A percentile compares a stretch with the other conserved stretches of the same genome.
Evolutionary conservation across 164 flowering plant species (phyloP).

Genomic region (Euptelea pleiosperma): DNA sequence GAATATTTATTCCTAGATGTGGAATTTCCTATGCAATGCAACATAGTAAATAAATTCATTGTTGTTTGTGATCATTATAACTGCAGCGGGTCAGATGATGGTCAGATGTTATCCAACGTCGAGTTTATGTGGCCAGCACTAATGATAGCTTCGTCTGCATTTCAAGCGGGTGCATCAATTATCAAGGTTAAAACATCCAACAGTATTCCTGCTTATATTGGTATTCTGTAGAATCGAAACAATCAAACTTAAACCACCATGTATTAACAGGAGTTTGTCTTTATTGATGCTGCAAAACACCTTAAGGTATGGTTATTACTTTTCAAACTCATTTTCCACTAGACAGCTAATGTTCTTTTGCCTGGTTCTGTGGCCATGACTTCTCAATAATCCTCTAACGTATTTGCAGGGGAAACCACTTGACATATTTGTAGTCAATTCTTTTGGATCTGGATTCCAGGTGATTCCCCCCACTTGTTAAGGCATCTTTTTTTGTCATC

Average conservation of each 20-base stretch:
- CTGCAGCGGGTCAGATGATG: conserved; percentile 62
- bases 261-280: conserved; percentile 33
- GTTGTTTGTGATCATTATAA: conserved; percentile 12
- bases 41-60: not conserved
- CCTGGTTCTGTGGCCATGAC: not conserved
- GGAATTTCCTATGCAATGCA: conserved; percentile 1
- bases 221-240: not conserved
- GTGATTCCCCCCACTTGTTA: conserved; percentile 9
- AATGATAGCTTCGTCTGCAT: conserved; percentile 78
- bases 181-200: conserved; percentile 54
- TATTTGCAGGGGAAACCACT: conserved; percentile 30
- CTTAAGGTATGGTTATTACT: conserved; percentile 25
- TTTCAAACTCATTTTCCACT: not conserved
- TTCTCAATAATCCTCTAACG: not conserved
- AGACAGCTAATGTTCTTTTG: not conserved
- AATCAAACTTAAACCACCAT: conserved; percentile 10
- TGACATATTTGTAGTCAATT: conserved; percentile 40
- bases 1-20: not conserved
- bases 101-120: conserved; percentile 53
- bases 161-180: conserved; percentile 85
- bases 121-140: conserved; percentile 72
- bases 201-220: not conserved
- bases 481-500: not conserved
- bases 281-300: conserved; percentile 34
- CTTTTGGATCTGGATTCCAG: conserved; percentile 44